Evolutionary conservation across 495 filamentous ascomycete species (phyloP), one percentile per base, ranked within the genome.

Genomic region (Massariosphaeria phaeospora): DNA sequence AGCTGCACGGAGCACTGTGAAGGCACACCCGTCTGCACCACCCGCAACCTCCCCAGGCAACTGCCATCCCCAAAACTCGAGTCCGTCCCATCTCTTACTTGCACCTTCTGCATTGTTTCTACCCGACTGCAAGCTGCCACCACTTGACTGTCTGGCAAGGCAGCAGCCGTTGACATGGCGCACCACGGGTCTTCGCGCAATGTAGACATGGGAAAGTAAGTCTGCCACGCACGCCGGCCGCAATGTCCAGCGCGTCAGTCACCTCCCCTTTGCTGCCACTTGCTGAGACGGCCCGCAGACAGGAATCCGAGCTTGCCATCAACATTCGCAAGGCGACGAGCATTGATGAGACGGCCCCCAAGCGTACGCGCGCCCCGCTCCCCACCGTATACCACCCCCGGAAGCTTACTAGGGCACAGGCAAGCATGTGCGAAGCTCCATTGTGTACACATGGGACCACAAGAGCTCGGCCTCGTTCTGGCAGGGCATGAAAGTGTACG

Each of bases 371-470:
- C 4, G 33, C 5, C 12, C 15, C 33, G 12, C 24, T 4, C 10
- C n/a, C n/a, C 17, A 21, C 21, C 20, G 42, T 27, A 39, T n/a
- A n/a, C n/a, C n/a, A 26, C 26, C 15, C 17, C 1, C 15, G 17
- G 11, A 21, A 56, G 57, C 59, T 70, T 53, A 72, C 53, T 24
- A 36, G 20, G 20, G 21, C 33, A 25, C 57, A 84, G 83, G 84
- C 59, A 98, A 98, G 72, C 93, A 98, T 89, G 93, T 98, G 55
- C 85, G 93, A 54, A 89, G 86, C 66, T 95, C 89, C 68, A 98
- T 98, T 69, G 91, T 98, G 36, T 97, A 98, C 69, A 97, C 93
- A 51, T 98, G 93, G 93, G 93, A 98, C 75, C 90, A 97, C 76
- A 96, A 96, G 75, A 94, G 88, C 57, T 96, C 91, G 35, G 77